phyloP scores from a whole-genome alignment of 2,329 filamentous ascomycete species.

The Hypomyces rosellus region DNA sequence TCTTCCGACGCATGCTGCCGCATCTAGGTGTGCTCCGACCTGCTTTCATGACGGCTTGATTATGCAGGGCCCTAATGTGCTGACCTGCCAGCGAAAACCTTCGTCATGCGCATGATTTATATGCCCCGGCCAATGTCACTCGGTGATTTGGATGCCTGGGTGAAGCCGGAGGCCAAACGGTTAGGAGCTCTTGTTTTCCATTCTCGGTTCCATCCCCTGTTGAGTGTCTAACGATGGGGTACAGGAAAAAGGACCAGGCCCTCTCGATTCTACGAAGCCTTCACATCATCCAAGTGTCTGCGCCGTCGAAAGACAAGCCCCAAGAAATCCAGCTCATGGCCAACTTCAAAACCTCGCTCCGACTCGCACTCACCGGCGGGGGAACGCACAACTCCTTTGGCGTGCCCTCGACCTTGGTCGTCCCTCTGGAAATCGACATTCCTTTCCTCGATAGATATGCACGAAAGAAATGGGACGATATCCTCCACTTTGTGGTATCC shows the following conservation, averaged over 20 bases:
- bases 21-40: slow-evolving; percentile 61
- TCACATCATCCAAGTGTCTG: slow-evolving; percentile 70
- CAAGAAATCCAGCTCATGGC: slow-evolving; percentile 70
- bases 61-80: neutral
- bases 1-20: slow-evolving; percentile 95
- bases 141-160: slow-evolving; percentile 80
- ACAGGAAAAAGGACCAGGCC: slow-evolving; percentile 74
- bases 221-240: neutral
- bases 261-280: slow-evolving; percentile 74
- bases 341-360: slow-evolving; percentile 77
- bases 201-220: neutral
- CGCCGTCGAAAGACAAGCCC: slow-evolving; percentile 53
- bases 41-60: neutral
- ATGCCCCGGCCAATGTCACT: slow-evolving; percentile 73
- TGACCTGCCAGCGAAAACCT: slow-evolving; percentile 67
- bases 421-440: slow-evolving; percentile 59
- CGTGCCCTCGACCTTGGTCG: slow-evolving; percentile 64
- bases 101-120: slow-evolving; percentile 94
- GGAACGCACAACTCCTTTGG: slow-evolving; percentile 86
- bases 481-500: slow-evolving; percentile 90
- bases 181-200: slow-evolving; percentile 11
- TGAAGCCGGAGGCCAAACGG: slow-evolving; percentile 56
- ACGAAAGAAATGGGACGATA: slow-evolving; percentile 87
- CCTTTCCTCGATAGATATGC: slow-evolving; percentile 79
- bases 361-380: slow-evolving; percentile 80